A percentile compares a stretch with the other conserved stretches of the same genome.
Conservation (phyloP, 2,329 filamentous ascomycete genomes). For the Pleomassaria siparia region DNA sequence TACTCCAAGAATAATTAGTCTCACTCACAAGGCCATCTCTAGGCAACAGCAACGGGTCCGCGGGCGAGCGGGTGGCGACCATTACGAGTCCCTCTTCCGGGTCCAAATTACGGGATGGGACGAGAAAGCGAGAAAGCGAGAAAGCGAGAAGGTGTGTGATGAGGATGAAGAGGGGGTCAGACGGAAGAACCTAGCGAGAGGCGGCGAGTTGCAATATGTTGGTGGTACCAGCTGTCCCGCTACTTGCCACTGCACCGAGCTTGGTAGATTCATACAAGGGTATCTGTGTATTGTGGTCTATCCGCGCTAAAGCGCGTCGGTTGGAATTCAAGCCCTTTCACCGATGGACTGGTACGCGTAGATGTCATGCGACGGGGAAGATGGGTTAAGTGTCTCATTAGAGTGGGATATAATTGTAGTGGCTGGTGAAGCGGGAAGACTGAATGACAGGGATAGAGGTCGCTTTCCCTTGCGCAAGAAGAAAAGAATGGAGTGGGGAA, state of each 20-base stretch:
- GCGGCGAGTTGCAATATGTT: background rate
- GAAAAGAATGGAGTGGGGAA: background rate
- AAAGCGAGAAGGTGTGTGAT: background rate
- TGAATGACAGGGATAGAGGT: constrained; percentile 5
- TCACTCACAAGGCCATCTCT: background rate
- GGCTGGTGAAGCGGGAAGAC: constrained; percentile 5
- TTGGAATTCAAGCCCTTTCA: too few species aligned
- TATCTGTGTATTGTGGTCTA: background rate
- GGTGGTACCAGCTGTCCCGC: background rate
- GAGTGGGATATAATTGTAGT: background rate
- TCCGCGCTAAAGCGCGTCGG: too few species aligned
- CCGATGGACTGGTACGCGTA: too few species aligned
- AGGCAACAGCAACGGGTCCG: background rate
- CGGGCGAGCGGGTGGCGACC: too few species aligned
- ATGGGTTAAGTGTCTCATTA: background rate
- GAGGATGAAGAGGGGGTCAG: background rate
- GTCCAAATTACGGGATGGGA: background rate
- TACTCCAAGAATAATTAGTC: background rate
- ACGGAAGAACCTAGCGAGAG: background rate
- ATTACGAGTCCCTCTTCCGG: background rate
- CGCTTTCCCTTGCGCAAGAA: background rate
- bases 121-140: background rate
- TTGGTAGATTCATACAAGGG: too few species aligned
- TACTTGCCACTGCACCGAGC: background rate
- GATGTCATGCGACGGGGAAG: background rate